Evolutionary conservation across 768 basidiomycete species (phyloP), one percentile per base, ranked within the genome.

Genomic region (Melanogaster broomeanus): DNA sequence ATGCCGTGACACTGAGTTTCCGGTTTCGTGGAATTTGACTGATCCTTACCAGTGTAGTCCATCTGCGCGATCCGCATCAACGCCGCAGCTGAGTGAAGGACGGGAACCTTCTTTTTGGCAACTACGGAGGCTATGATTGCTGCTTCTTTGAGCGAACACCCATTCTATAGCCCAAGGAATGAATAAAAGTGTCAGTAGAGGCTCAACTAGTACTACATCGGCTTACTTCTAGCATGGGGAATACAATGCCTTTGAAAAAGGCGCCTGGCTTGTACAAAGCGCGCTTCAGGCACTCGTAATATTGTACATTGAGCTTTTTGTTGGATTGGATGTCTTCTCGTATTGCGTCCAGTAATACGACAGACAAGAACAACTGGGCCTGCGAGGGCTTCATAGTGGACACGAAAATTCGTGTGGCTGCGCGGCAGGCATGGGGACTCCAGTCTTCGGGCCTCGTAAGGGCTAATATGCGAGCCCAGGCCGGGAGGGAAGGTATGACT

Each of bases 201-300:
- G n/a, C n/a, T n/a, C n/a, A n/a, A n/a, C n/a, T n/a, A n/a, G n/a
- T n/a, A n/a, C 34, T 38, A 16, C 42, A 44, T 28, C 46, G 12
- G 64, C 87, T 57, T 62, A 94, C 95, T 65, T 96, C 93, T 53
- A 97, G 80, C 68, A 99, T 77, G 1, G 97, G 97, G 69, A 99
- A 98, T 33, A 99, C 78, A 51, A 99, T 86, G 4, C 96, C 97
- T 68, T 99, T 98, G 79, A 98, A 98, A 69, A 98, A 98, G 1
- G 97, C 96, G 4, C 89, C 90, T 3, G 97, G 97, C 69, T 98
- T 99, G 71, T 96, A 98, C 52, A 98, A 71, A 5, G 92, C 82
- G 60, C 92, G 85, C 70, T 93, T 94, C 59, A 99, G 67, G n/a
- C 87, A 85, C 67, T 95, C 90, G 61, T 94, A 99, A 55, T 93